Evolutionary conservation across 805 yeast genomes (phyloP), one percentile per base, ranked within the genome.

Genomic region (Wickerhamiella shivajii): DNA sequence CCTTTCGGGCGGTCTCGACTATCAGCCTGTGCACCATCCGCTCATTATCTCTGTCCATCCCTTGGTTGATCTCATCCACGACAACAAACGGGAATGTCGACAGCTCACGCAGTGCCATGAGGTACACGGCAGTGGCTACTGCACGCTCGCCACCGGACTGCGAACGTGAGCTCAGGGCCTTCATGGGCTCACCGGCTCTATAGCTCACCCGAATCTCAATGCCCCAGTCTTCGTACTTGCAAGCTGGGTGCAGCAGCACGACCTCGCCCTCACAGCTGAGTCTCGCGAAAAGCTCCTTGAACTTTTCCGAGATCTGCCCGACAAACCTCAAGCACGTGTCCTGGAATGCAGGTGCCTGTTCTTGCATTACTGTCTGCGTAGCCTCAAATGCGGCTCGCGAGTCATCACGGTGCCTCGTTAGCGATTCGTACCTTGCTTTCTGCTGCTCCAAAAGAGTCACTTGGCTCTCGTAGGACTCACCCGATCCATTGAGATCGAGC

Each of bases 61-160:
- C 99, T 59, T 90, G 99, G 52, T 90, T 90, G 41, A 90, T 92
- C 61, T 90, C 99, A 57, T 90, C 99, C 6, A 90, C 95, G 3
- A 87, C 85, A 50, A 97, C 64, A 49, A 90, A 83, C 7, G 98
- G 97, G 0, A 95, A 81, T 18, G 68, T 67, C 0, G 96, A 75
- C 37, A 78, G 64, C 8, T 84, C 87, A 57, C 90, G 99, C 41
- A 90, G 61, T 1, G 97, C 75, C 64, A 90, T 79, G 50, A 90
- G 68, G 51, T 78, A 90, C 33, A 85, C 69, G 2, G 87, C 87
- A 0, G 97, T 90, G 0, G 96, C 76, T 0, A 90, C 94, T 1
- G 97, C 93, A 48, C 94, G 70, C 55, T 90, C 99, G 32, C 99
- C 99, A 37, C 99, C 99, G 1, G 95, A 81, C 52, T 90, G 98